A percentile compares a stretch with the other conserved stretches of the same genome.
phyloP scores from a whole-genome alignment of 176 grass and related monocot genomes.

The Avena atlantica region DNA sequence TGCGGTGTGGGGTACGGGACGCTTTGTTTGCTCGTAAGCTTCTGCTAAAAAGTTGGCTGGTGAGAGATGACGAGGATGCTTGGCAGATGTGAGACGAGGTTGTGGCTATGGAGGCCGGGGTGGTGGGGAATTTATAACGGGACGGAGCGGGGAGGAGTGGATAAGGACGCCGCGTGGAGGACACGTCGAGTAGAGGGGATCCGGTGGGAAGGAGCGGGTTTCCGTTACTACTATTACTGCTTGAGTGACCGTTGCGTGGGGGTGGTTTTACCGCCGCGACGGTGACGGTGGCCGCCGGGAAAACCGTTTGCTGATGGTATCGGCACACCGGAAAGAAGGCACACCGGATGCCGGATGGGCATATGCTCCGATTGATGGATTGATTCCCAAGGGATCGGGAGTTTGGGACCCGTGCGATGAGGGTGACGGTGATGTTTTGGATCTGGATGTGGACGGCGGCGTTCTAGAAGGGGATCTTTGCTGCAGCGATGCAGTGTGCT shows the following conservation, averaged over 20 bases:
- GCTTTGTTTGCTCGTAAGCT: not conserved
- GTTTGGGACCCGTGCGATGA: not conserved
- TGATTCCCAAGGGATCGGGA: not conserved
- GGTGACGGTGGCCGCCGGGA: not conserved
- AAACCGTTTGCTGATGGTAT: not conserved
- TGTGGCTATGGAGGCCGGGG: not conserved
- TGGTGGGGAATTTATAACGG: constrained; percentile 40
- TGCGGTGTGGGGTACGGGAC: not conserved
- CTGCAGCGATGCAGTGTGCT: not conserved
- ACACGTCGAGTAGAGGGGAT: constrained; percentile 16
- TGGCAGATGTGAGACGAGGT: not conserved
- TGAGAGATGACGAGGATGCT: not conserved
- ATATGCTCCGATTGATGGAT: too few species aligned
- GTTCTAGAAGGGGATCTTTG: constrained; percentile 7
- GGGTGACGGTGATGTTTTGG: constrained; percentile 9
- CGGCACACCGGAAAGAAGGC: not conserved
- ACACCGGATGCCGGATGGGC: not conserved
- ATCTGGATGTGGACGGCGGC: not conserved
- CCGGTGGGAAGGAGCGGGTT: not conserved
- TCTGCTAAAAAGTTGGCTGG: not conserved
- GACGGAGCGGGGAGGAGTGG: not conserved
- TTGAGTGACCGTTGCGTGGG: not conserved
- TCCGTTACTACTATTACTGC: not conserved
- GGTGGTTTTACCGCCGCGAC: not conserved
- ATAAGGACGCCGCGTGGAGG: constrained; percentile 46